Conservation (phyloP, 139 green algal species). For the Spirogloea muscicola region DNA sequence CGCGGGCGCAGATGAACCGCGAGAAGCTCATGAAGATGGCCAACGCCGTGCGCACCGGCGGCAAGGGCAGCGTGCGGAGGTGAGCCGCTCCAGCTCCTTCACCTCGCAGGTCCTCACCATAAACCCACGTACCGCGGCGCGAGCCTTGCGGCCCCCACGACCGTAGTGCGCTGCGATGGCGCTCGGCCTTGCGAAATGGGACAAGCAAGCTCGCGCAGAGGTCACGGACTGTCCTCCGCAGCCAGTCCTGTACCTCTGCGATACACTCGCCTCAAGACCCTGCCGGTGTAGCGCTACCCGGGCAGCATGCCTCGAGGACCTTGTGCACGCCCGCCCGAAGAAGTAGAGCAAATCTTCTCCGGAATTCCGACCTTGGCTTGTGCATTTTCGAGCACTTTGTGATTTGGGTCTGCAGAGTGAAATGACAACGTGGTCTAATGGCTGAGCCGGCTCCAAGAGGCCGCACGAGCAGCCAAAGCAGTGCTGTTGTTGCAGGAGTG, state of each 20-base stretch:
- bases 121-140: background rate
- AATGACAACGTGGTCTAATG: background rate
- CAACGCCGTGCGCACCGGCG: conserved; percentile 82
- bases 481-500: conserved; percentile 5
- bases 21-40: conserved; percentile 92
- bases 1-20: conserved; percentile 82
- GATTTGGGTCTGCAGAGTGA: too few relatives aligned
- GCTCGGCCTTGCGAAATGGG: background rate
- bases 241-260: background rate
- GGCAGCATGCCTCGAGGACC: too few relatives aligned
- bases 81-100: conserved; percentile 1
- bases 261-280: background rate
- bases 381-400: too few relatives aligned
- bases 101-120: background rate
- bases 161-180: background rate
- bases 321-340: too few relatives aligned
- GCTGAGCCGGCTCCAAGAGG: background rate
- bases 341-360: too few relatives aligned
- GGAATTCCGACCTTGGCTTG: too few relatives aligned
- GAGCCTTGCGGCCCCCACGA: background rate
- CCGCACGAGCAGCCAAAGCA: background rate
- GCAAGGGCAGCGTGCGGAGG: conserved; percentile 83
- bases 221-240: background rate
- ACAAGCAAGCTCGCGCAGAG: background rate
- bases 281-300: too few relatives aligned